A percentile compares a stretch with the other conserved stretches of the same genome.
Evolutionary conservation across 176 grass and related monocot species (phyloP).

Genomic region (Alopecurus myosuroides): DNA sequence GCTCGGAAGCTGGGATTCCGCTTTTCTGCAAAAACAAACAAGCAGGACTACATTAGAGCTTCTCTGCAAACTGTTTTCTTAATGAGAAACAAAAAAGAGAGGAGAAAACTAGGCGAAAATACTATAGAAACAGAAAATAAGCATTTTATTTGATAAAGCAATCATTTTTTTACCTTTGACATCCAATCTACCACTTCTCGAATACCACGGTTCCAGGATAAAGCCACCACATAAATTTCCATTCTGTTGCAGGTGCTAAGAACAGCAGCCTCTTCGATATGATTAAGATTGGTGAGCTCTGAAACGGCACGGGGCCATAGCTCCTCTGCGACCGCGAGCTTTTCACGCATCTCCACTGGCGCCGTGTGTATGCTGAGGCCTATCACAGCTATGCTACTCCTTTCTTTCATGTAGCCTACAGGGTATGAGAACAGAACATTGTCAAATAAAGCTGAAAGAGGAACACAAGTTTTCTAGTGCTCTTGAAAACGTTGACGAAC

Average conservation of each 20-base stretch:
- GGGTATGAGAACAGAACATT: conserved; percentile 20
- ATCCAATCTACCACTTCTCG: conserved; percentile 97
- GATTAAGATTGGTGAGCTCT: conserved; percentile 76
- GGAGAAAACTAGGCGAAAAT: not conserved
- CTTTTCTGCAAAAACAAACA: conserved; percentile 53
- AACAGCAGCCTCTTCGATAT: conserved; percentile 97
- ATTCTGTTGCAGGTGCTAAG: conserved; percentile 97
- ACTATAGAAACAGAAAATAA: not conserved
- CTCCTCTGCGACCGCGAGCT: conserved; percentile 85
- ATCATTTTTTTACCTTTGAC: conserved; percentile 65
- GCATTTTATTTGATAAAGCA: not conserved
- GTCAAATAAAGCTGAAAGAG: not conserved
- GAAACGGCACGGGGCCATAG: conserved; percentile 85
- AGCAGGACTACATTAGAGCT: not conserved
- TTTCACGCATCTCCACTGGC: conserved; percentile 93
- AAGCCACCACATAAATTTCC: conserved; percentile 89
- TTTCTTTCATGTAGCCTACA: conserved; percentile 99
- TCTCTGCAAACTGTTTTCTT: conserved; percentile 12
- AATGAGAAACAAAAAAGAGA: not conserved
- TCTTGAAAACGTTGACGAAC: not conserved
- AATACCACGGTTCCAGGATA: conserved; percentile 93
- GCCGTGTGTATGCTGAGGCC: conserved; percentile 92
- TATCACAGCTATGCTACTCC: conserved; percentile 85
- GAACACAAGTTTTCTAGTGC: not conserved
- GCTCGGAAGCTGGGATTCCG: conserved; percentile 66